Evolutionary conservation across 192 early-diverging fungal genomes (phyloP).

Genomic region (Spizellomyces punctatus): DNA sequence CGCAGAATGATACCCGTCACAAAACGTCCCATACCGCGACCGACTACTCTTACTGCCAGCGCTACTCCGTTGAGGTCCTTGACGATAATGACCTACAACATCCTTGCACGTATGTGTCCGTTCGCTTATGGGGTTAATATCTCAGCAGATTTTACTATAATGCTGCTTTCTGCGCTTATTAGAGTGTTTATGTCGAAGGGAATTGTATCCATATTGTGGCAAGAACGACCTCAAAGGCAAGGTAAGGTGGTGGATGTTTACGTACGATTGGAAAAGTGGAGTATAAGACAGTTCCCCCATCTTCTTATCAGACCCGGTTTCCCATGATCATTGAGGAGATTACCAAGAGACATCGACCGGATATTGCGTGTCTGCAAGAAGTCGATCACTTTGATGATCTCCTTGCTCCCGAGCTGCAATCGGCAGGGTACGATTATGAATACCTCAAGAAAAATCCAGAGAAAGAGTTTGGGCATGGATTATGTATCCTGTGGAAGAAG

Average conservation of each 20-base stretch:
- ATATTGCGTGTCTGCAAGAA: conserved; percentile 38
- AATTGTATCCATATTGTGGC: conserved; percentile 31
- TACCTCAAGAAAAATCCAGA: conserved; percentile 20
- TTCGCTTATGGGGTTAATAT: background rate
- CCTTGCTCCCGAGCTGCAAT: background rate
- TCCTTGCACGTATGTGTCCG: conserved; percentile 31
- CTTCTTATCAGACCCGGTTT: conserved; percentile 15
- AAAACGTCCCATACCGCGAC: background rate
- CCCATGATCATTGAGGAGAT: conserved; percentile 21
- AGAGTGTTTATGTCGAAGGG: conserved; percentile 34
- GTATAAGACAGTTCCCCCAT: conserved; percentile 1
- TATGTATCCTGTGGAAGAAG: conserved; percentile 32
- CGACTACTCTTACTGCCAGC: background rate
- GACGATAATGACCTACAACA: conserved; percentile 37
- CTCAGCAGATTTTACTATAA: background rate
- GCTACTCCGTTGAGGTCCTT: background rate
- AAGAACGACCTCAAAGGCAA: conserved; percentile 26
- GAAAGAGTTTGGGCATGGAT: conserved; percentile 31
- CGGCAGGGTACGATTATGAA: conserved; percentile 29
- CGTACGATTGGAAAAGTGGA: background rate
- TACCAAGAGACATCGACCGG: conserved; percentile 10
- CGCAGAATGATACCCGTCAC: background rate
- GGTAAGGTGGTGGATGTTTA: background rate
- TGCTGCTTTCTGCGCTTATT: background rate
- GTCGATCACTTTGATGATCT: conserved; percentile 29